Conservation (phyloP, 2,329 filamentous ascomycete genomes). For the Colletotrichum tabaci region DNA sequence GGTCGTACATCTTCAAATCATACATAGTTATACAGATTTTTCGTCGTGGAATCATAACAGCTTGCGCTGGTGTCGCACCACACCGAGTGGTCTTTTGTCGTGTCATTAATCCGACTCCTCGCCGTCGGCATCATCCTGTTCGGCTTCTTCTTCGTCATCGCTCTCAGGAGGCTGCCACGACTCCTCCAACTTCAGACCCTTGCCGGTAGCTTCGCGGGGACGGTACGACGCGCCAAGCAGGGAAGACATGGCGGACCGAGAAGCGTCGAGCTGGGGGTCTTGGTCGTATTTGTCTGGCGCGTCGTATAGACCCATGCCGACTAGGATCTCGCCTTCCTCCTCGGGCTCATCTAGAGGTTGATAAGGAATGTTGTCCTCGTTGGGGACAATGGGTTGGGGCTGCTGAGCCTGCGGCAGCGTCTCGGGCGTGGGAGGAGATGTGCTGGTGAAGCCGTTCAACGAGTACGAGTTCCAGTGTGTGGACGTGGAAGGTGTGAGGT, state of each 20-base stretch:
- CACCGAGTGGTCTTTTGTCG: neutral
- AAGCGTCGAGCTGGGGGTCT: constrained; percentile 67
- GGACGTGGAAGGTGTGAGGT: constrained; percentile 44
- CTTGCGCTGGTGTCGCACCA: constrained; percentile 22
- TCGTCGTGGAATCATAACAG: constrained; percentile 28
- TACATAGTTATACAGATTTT: constrained; percentile 38
- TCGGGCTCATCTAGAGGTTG: constrained; percentile 66
- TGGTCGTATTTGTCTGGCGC: constrained; percentile 71
- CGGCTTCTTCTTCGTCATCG: constrained; percentile 68
- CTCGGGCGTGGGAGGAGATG: constrained; percentile 73
- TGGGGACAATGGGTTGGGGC: constrained; percentile 59
- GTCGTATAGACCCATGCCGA: constrained; percentile 89
- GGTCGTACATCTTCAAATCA: constrained; percentile 25
- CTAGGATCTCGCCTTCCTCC: constrained; percentile 78
- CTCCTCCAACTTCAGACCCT: constrained; percentile 86
- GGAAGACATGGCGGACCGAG: constrained; percentile 68
- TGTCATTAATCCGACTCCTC: constrained; percentile 45
- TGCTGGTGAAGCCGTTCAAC: constrained; percentile 61
- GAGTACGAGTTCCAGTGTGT: constrained; percentile 62
- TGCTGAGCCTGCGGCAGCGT: constrained; percentile 69
- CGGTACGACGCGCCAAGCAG: constrained; percentile 67
- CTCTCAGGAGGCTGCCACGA: constrained; percentile 80
- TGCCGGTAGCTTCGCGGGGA: constrained; percentile 68
- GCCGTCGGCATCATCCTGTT: constrained; percentile 56
- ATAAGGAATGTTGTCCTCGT: constrained; percentile 66